Percentiles rank a stretch among this genome's conserved stretches.
Conservation (phyloP, 2,329 filamentous ascomycete genomes). For the Coniochaeta prunicola region DNA sequence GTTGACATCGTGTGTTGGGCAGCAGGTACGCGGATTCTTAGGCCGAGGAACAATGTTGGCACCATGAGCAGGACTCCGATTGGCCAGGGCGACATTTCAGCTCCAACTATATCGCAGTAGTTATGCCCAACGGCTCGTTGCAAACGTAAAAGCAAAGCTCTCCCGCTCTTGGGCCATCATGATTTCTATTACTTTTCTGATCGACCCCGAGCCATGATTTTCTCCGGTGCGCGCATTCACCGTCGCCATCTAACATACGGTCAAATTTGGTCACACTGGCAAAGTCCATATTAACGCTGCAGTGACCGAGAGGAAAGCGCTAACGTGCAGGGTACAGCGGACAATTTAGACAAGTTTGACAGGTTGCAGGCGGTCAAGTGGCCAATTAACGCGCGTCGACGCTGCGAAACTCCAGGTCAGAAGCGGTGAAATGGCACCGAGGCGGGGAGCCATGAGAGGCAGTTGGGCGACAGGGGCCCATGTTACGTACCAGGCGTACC, state of each 20-base stretch:
- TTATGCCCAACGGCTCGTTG: background rate
- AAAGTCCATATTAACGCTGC: background rate
- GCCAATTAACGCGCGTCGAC: slow-evolving; percentile 5
- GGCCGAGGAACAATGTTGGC: too few species aligned
- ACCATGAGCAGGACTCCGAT: too few species aligned
- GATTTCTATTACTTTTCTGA: background rate
- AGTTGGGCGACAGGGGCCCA: background rate
- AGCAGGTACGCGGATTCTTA: too few species aligned
- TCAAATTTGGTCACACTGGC: too few species aligned
- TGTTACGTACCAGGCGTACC: too few species aligned
- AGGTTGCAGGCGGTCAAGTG: slow-evolving; percentile 1
- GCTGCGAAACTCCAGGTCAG: background rate
- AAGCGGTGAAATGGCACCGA: background rate
- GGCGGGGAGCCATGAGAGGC: background rate
- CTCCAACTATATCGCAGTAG: background rate
- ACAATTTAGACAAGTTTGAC: background rate
- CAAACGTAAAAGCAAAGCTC: slow-evolving; percentile 5
- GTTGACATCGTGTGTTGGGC: too few species aligned
- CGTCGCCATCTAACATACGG: too few species aligned
- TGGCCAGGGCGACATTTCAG: too few species aligned
- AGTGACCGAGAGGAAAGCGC: background rate
- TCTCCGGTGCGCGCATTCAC: too few species aligned
- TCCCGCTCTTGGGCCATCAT: slow-evolving; percentile 5
- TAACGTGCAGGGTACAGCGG: slow-evolving; percentile 3
- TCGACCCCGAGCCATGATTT: too few species aligned